Base-by-base conservation (phyloP, 2,329 filamentous ascomycete species). In the Epichloe amarillans region DNA sequence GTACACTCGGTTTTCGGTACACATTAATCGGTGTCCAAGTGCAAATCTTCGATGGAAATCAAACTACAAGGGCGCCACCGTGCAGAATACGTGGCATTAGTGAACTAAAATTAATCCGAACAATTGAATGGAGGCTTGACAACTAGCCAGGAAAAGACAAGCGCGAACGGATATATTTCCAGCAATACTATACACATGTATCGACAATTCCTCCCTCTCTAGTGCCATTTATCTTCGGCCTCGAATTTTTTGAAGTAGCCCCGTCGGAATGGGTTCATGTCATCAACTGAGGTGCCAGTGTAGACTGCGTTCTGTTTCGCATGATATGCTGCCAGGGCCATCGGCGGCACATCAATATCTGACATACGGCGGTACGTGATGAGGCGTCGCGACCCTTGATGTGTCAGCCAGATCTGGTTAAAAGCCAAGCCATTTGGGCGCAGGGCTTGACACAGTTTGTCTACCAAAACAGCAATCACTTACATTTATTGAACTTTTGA, bases 401-500 rank as follows among this genome's bases (percentile, higher is more conserved):
- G 39, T 23, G n/a, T 50, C 23, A 50, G 48, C 30, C 33, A 41
- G 14, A 5, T 35, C 30, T 33, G 12, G 17, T 21, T 35, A 33
- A 23, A 40, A 37, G 26, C 37, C 2, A 35, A n/a, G 37, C 37
- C 3, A 35, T 48, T 30, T 36, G 3, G 23, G 8, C 14, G 46
- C 26, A 15, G 8, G 4, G 4, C 26, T 5, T 5, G 4, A 21
- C 12, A 10, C 5, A 39, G 10, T 42, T 49, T 44, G 19, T 38
- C 5, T n/a, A 26, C 21, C 11, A 36, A 26, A 15, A 21, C 2
- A 26, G 38, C n/a, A 43, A 4, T 41, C 14, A 60, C 72, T 66
- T 67, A 88, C 88, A 98, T 68, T 86, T 93, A 62, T 88, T 91
- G 64, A 98, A 98, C 0, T 78, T 74, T 64, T 98, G 93, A 6